Base-by-base conservation (phyloP, 805 yeast genomes). In the Suhomyces sp. region DNA sequence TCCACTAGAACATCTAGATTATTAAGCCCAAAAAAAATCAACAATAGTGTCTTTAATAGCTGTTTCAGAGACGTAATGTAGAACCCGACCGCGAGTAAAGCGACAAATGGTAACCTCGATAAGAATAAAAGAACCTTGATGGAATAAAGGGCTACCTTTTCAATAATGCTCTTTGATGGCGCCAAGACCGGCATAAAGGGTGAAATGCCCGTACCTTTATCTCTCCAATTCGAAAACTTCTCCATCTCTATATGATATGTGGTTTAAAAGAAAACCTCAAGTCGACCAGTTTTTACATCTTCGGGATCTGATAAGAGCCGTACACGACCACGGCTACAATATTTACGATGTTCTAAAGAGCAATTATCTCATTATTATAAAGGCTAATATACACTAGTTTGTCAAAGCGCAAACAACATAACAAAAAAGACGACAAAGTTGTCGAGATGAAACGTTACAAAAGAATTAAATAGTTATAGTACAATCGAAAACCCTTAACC, bases 151-250 rank as follows among this genome's bases (percentile, higher is more conserved):
- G 44, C 49, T 20, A 33, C 46, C 33, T 46, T 53, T 27, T 21
- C 33, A n/a, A 35, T 43, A 15, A 46, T 50, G 15, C 53, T 15
- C 2, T 37, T 29, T 12, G 54, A 21, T 12, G 53, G 35, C 27
- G 53, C 49, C 3, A 76, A 63, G 41, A 65, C 57, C 0, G 96
- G 96, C 71, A 87, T 73, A 58, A 89, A 90, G 2, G 97, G 97
- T 0, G 96, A 85, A 33, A 91, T 87, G n/a, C 97, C 97, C 1
- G 97, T 91, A 4, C 93, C 94, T 55, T 84, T 87, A 64, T 90
- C 97, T 67, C 97, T 79, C 85, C 88, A 90, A 54, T 80, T 79
- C 22, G 94, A 84, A 70, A 82, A 91, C 69, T 87, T 86, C 70
- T 88, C 96, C 97, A 91, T 87, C 20, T 19, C 46, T 13, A 27